Evolutionary conservation across 2,329 filamentous ascomycete species (phyloP).

Genomic region (Cyclaneusma minus): DNA sequence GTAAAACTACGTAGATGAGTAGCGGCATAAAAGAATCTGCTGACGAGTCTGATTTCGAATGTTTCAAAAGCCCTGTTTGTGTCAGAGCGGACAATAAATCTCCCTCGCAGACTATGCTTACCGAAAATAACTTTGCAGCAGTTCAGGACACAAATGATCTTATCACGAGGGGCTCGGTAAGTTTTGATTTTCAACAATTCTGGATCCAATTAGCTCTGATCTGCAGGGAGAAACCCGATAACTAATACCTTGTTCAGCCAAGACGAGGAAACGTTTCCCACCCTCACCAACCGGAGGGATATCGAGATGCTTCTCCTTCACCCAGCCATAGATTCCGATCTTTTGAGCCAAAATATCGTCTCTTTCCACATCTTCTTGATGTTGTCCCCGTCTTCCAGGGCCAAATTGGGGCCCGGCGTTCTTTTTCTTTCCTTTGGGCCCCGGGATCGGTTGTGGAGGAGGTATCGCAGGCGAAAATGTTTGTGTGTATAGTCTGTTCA

Average conservation of each 20-base stretch:
- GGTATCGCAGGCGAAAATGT: conserved; percentile 93
- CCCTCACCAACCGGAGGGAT: conserved; percentile 75
- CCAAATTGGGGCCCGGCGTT: conserved; percentile 54
- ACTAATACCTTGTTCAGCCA: conserved; percentile 67
- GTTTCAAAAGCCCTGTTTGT: conserved; percentile 60
- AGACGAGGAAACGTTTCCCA: conserved; percentile 69
- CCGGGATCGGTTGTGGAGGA: conserved; percentile 57
- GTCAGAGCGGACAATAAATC: conserved; percentile 7
- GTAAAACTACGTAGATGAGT: conserved; percentile 87
- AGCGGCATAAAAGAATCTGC: conserved; percentile 93
- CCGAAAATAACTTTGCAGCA: conserved; percentile 99
- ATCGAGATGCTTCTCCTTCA: conserved; percentile 83
- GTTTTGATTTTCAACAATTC: conserved; percentile 93
- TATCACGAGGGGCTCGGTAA: conserved; percentile 92
- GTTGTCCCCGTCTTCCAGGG: conserved; percentile 80
- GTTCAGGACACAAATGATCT: conserved; percentile 95
- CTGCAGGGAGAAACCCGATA: neutral
- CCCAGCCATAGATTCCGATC: conserved; percentile 93
- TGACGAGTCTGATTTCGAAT: conserved; percentile 84
- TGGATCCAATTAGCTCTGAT: conserved; percentile 21
- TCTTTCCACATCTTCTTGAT: conserved; percentile 93
- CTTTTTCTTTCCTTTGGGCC: conserved; percentile 51
- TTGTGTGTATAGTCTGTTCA: conserved; percentile 92
- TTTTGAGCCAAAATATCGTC: conserved; percentile 95
- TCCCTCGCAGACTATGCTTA: conserved; percentile 24